These are phyloP conservation scores for Lactifluus echinatus DNA, from an alignment of 768 basidiomycete species.

Conservation along the genomic window DNA sequence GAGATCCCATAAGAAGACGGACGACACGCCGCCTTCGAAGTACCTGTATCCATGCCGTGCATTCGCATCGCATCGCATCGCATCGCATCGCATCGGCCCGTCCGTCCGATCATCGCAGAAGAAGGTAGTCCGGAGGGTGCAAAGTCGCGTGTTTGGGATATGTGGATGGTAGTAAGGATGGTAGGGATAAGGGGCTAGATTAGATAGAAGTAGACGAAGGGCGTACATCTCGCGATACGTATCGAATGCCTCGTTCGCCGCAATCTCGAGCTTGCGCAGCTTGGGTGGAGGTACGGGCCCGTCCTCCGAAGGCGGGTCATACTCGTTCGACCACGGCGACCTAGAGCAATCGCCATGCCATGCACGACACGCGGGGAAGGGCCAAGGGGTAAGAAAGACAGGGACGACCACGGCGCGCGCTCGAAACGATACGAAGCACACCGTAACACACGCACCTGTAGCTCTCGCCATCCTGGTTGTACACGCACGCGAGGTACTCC, in stretches of 20 bases:
- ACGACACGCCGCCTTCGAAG: slow-evolving; percentile 96
- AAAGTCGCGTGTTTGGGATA: neutral
- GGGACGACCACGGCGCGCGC: no score
- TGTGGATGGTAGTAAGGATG: no score
- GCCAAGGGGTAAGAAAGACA: no score
- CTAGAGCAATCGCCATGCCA: no score
- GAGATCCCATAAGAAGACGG: slow-evolving; percentile 96
- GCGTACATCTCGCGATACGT: slow-evolving; percentile 90
- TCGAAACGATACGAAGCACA: no score
- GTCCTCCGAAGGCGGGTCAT: slow-evolving; percentile 83
- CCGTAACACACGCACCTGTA: slow-evolving; percentile 47
- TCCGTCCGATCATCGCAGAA: neutral
- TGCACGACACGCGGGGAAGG: no score
- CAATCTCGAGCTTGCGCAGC: slow-evolving; percentile 83
- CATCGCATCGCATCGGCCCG: neutral
- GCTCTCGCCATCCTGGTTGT: slow-evolving; percentile 87
- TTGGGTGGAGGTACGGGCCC: slow-evolving; percentile 79
- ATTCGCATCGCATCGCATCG: neutral
- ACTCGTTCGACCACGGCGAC: slow-evolving; percentile 98
- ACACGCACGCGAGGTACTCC: slow-evolving; percentile 91
- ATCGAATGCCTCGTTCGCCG: slow-evolving; percentile 94
- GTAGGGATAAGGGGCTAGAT: neutral
- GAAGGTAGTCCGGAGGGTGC: neutral
- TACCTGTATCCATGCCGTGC: slow-evolving; percentile 53
- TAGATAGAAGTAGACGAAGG: neutral